Base-by-base conservation (phyloP, 2,329 filamentous ascomycete genomes). In the Calycina herbarum region DNA sequence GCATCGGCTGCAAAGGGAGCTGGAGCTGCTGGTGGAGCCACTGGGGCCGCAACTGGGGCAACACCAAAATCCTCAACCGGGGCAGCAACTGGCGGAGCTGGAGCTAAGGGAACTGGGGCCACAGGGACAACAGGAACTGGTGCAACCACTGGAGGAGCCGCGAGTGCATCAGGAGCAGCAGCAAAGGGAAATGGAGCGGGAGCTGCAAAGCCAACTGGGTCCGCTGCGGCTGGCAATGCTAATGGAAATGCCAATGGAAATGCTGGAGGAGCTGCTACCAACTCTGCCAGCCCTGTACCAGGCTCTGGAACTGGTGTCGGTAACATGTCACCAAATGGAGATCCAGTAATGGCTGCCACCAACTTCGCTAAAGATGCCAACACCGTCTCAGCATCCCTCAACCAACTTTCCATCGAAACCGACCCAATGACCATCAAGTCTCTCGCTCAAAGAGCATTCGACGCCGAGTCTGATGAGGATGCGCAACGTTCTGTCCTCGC, bases 381-480 rank as follows among this genome's bases (percentile, higher is more conserved):
- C 45, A 73, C 70, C 20, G 72, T 73, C 24, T 72, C 71, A 13
- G 62, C 66, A 11, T 65, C 66, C n/a, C 17, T 73, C 13, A 73
- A 74, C 51, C 38, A 59, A 15, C 63, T 74, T 10, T 62, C 63
- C 15, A 65, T 51, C 5, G 62, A 64, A 35, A 70, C 68, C 3
- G 56, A 71, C 31, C 33, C 42, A 8, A 54, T 45, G 1, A 65
- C 40, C 1, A 71, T 73, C 60, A 65, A 67, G n/a, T 64, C 66
- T 1, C 64, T 70, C 10, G 72, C 72, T 2, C 57, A 64, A 1
- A 68, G 51, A 40, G 72, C 70, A 27, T 73, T 70, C 61, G 62
- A 69, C 10, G 72, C 72, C 4, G 72, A 73, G 51, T 66, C 65
- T 1, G 68, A 73, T 38, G 72, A 73, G 61, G 71, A 73, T 61